Conservation (phyloP, 202 grass and related monocot species). For the Carex arenaria region DNA sequence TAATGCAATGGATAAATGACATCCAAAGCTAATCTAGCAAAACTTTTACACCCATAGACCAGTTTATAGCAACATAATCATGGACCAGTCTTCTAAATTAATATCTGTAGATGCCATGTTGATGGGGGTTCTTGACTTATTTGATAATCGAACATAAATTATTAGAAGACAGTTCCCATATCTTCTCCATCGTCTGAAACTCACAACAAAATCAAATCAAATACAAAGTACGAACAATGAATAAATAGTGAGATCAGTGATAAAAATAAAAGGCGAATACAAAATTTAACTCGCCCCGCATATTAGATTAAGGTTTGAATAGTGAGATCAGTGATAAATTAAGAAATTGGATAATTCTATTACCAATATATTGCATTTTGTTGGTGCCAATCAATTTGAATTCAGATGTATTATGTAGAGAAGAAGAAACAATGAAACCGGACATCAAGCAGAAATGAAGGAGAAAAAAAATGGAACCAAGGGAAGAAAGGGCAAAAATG, state of each 20-base stretch:
- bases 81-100: too few species aligned
- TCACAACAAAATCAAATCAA: not conserved
- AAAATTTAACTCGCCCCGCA: slow-evolving; percentile 20
- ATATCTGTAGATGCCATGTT: not conserved
- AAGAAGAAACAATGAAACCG: not conserved
- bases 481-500: not conserved
- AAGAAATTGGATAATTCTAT: too few species aligned
- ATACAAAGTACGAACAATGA: not conserved
- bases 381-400: not conserved
- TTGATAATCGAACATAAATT: slow-evolving; percentile 12
- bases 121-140: slow-evolving; percentile 27
- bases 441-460: not conserved
- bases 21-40: too few species aligned
- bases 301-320: too few species aligned
- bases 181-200: not conserved
- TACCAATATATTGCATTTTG: not conserved
- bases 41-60: too few species aligned
- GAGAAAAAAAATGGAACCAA: not conserved
- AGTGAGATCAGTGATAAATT: too few species aligned
- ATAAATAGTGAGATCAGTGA: not conserved
- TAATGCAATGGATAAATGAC: too few species aligned
- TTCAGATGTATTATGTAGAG: not conserved
- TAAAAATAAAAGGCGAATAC: not conserved
- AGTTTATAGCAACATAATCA: too few species aligned
- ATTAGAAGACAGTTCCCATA: not conserved